Base-by-base conservation (phyloP, 179 eudicot species). In the Nepenthes alata region DNA sequence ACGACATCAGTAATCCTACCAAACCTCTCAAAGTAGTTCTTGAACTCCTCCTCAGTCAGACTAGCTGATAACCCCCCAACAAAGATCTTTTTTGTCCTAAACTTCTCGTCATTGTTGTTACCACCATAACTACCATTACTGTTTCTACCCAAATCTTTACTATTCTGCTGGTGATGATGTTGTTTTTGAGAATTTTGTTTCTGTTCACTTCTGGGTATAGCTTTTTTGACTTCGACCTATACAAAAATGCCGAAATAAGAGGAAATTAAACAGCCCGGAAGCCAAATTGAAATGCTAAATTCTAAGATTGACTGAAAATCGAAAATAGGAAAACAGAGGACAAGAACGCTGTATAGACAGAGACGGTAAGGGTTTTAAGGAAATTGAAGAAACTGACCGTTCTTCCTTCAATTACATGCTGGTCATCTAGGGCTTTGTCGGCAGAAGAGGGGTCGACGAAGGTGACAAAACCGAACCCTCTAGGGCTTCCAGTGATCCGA, bases 211-310 rank as follows among this genome's bases (percentile, higher is more conserved):
- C 84, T 88, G 13, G 96, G 87, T 60, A 82, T 80, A 4, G 95
- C 97, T 70, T 66, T 81, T 72, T 84, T 91, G 67, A 91, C 97
- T 56, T 91, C 97, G 47, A 91, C 96, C 97, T 91, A 82, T 60
- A 47, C 48, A 2, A 14, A 56, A 8, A 34, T 7, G 48, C 45
- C 58, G 59, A 50, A 34, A 35, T 38, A 10, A 34, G 39, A 15
- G 13, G 38, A 14, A 45, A 58, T 50, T 44, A 50, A 70, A 35
- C 47, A 38, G 14, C 39, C 62, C 25, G 15, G 36, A 38, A 57
- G 57, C 5, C 9, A 49, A 49, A 10, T 6, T 10, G 53, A 55
- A 25, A 35, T 48, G 16, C 11, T n/a, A 12, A 49, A 52, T 25
- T 25, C 3, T 12, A 35, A 35, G 0, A 57, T 38, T 13, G 1